A percentile compares a stretch with the other conserved stretches of the same genome.
Evolutionary conservation across 192 early-diverging fungal species (phyloP).

Genomic region (Coemansia sp.): DNA sequence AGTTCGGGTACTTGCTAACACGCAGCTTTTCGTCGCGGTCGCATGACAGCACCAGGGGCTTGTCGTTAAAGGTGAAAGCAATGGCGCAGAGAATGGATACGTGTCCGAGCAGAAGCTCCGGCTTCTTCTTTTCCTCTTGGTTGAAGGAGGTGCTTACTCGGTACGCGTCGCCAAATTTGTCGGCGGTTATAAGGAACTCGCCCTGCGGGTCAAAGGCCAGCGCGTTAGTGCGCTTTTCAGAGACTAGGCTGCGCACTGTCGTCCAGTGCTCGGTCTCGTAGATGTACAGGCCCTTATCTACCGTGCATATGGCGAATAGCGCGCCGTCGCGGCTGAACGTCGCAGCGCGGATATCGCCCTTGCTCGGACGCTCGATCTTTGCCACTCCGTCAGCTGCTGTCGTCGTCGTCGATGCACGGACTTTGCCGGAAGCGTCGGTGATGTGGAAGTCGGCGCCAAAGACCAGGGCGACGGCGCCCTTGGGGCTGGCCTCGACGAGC

Average conservation of each 20-base stretch:
- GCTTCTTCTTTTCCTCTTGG: slow-evolving; percentile 21
- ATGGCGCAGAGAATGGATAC: slow-evolving; percentile 94
- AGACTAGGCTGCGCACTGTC: slow-evolving; percentile 46
- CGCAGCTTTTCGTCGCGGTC: slow-evolving; percentile 99
- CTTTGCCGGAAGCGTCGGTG: slow-evolving; percentile 26
- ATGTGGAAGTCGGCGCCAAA: slow-evolving; percentile 32
- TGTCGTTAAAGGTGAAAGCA: slow-evolving; percentile 62
- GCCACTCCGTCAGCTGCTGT: slow-evolving; percentile 1
- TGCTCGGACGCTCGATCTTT: slow-evolving; percentile 28
- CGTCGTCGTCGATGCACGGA: slow-evolving; percentile 39
- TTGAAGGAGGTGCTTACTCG: not conserved
- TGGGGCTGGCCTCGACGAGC: slow-evolving; percentile 34
- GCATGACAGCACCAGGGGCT: slow-evolving; percentile 74
- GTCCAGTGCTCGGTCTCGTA: slow-evolving; percentile 66
- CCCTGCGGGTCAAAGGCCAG: slow-evolving; percentile 70
- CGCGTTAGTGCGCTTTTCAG: slow-evolving; percentile 75
- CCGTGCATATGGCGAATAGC: slow-evolving; percentile 64
- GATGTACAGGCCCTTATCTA: slow-evolving; percentile 70
- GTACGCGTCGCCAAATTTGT: slow-evolving; percentile 97
- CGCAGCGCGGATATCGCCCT: slow-evolving; percentile 53
- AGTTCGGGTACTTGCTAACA: slow-evolving; percentile 87
- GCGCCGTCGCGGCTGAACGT: slow-evolving; percentile 62
- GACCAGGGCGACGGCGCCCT: slow-evolving; percentile 24
- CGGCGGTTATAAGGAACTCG: slow-evolving; percentile 71
- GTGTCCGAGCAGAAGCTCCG: slow-evolving; percentile 76